phyloP scores from a whole-genome alignment of 192 early-diverging fungal genomes.

The Funneliformis geosporum region DNA sequence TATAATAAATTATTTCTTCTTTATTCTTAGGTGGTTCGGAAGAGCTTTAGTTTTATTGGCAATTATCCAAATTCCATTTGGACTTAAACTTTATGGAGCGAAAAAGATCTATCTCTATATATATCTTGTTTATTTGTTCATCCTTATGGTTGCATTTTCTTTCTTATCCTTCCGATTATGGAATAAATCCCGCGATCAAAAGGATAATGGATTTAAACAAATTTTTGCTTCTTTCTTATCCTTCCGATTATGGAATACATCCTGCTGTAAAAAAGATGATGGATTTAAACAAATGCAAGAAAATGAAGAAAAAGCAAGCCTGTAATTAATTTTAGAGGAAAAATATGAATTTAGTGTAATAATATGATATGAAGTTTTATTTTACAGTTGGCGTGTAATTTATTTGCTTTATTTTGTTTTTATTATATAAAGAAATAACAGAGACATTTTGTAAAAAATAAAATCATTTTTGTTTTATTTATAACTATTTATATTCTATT shows the following conservation, averaged over 20 bases:
- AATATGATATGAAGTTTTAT: too few species aligned
- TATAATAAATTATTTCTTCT: too few species aligned
- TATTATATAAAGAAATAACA: too few species aligned
- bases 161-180: background rate
- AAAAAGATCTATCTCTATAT: background rate
- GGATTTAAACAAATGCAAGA: background rate
- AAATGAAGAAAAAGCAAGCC: too few species aligned
- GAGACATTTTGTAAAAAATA: too few species aligned
- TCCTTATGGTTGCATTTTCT: background rate
- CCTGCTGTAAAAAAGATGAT: background rate
- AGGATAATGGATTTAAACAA: background rate
- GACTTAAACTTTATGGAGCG: background rate
- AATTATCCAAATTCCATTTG: constrained; percentile 13
- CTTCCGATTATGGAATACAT: background rate
- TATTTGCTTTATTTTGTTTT: too few species aligned
- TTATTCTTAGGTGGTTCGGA: constrained; percentile 27
- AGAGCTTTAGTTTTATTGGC: background rate
- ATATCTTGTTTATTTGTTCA: too few species aligned
- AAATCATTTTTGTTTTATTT: too few species aligned
- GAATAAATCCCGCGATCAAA: background rate
- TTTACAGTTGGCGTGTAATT: too few species aligned
- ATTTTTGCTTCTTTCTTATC: background rate
- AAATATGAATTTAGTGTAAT: too few species aligned
- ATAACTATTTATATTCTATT: too few species aligned
- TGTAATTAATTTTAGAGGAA: too few species aligned